A percentile compares a stretch with the other conserved stretches of the same genome.
Conservation (phyloP, 169 alveolate genomes). For the Plasmodium fragile region DNA sequence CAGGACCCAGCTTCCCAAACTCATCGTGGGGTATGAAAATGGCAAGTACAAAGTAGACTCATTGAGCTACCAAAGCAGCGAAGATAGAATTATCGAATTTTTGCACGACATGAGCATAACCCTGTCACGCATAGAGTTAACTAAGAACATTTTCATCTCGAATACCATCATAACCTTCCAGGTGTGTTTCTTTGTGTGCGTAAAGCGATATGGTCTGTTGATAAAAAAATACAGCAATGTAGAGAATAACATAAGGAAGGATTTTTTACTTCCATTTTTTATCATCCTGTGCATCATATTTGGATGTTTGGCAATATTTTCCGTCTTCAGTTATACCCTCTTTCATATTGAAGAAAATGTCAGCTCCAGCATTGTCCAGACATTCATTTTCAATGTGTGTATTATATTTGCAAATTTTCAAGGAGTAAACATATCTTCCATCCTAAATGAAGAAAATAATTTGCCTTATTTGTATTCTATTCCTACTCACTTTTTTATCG, state of each 20-base stretch:
- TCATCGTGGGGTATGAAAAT: neutral
- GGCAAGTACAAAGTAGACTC: conserved; percentile 22
- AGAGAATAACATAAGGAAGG: conserved; percentile 52
- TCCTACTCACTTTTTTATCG: conserved; percentile 53
- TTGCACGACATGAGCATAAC: neutral
- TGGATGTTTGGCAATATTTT: conserved; percentile 44
- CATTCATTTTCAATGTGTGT: conserved; percentile 70
- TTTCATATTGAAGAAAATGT: conserved; percentile 44
- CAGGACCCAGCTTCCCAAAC: conserved; percentile 15
- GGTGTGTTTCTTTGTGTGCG: conserved; percentile 11
- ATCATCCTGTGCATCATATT: conserved; percentile 38
- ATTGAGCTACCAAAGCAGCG: neutral
- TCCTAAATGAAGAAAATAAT: conserved; percentile 12
- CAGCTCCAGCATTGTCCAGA: conserved; percentile 13
- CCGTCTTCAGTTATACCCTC: conserved; percentile 32
- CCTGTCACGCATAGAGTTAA: conserved; percentile 28
- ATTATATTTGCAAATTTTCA: conserved; percentile 68
- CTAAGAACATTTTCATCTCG: conserved; percentile 6
- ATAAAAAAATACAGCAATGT: conserved; percentile 67
- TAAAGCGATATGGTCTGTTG: conserved; percentile 44
- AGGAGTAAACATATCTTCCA: conserved; percentile 55
- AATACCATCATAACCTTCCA: conserved; percentile 21
- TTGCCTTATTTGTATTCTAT: conserved; percentile 22
- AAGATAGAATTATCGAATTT: conserved; percentile 9
- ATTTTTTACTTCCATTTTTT: conserved; percentile 50